Evolutionary conservation across 2,329 filamentous ascomycete species (phyloP).

Genomic region (Chrysosporium keratinophilum): DNA sequence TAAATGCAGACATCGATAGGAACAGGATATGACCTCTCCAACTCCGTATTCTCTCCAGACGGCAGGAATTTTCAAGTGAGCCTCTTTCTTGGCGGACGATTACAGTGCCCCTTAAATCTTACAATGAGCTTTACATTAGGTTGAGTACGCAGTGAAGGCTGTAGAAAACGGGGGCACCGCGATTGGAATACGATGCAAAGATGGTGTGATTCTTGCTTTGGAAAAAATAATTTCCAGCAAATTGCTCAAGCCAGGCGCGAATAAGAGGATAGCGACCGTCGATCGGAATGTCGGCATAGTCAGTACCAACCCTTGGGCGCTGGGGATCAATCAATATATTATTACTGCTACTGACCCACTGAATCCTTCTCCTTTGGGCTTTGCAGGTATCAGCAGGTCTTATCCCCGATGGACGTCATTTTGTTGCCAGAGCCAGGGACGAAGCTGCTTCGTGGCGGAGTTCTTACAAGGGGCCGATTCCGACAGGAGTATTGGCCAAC

Average conservation of each 20-base stretch:
- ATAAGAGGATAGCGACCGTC: conserved; percentile 92
- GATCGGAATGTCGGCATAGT: conserved; percentile 91
- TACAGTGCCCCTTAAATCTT: not conserved
- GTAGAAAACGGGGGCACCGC: conserved; percentile 97
- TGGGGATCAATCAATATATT: not conserved
- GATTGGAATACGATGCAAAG: conserved; percentile 92
- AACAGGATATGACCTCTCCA: conserved; percentile 97
- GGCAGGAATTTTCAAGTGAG: conserved; percentile 92
- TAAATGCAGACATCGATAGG: conserved; percentile 83
- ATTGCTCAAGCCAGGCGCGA: conserved; percentile 85
- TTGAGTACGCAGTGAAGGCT: conserved; percentile 96
- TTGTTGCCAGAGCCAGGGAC: conserved; percentile 85
- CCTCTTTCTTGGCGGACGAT: not conserved
- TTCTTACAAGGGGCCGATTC: conserved; percentile 90
- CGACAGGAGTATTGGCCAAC: conserved; percentile 74
- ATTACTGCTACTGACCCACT: conserved; percentile 2
- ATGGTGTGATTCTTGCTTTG: conserved; percentile 88
- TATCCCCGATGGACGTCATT: conserved; percentile 88
- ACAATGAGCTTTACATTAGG: conserved; percentile 31
- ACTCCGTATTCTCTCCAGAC: conserved; percentile 99
- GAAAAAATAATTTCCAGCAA: conserved; percentile 96
- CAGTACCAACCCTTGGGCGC: conserved; percentile 33
- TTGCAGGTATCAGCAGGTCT: conserved; percentile 85
- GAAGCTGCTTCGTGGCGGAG: conserved; percentile 86
- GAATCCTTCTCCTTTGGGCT: not conserved